Conservation (phyloP, 768 basidiomycete genomes). For the Boletus pseudo-olivaceus region DNA sequence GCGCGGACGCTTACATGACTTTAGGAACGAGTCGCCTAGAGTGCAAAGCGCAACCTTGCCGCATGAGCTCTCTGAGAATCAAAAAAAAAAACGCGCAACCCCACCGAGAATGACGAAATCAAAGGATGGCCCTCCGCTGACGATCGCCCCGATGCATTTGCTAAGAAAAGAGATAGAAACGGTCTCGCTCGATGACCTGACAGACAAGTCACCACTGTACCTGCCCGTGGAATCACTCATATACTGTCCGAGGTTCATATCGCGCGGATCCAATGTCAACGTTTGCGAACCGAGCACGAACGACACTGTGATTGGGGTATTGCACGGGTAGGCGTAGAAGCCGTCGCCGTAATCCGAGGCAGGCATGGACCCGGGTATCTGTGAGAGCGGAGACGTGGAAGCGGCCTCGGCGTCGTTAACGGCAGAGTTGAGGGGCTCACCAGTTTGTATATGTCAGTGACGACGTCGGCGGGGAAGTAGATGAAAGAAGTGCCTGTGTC, state of each 20-base stretch:
- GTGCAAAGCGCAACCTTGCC: background rate
- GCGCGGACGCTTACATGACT: slow-evolving; percentile 48
- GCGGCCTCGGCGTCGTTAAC: background rate
- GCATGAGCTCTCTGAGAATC: background rate
- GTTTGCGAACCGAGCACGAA: slow-evolving; percentile 43
- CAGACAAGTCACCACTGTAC: slow-evolving; percentile 11
- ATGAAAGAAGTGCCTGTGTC: slow-evolving; percentile 69
- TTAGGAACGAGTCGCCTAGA: slow-evolving; percentile 57
- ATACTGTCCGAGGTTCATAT: slow-evolving; percentile 55
- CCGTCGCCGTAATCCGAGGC: slow-evolving; percentile 44
- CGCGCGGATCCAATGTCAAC: slow-evolving; percentile 42
- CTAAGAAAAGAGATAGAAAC: slow-evolving; percentile 22
- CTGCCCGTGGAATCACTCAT: slow-evolving; percentile 27
- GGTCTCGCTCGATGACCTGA: background rate
- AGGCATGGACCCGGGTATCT: slow-evolving; percentile 49
- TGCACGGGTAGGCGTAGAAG: slow-evolving; percentile 58
- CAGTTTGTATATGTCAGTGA: slow-evolving; percentile 42
- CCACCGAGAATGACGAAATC: slow-evolving; percentile 18
- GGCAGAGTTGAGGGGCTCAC: slow-evolving; percentile 25
- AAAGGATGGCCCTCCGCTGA: slow-evolving; percentile 32
- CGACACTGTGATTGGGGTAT: slow-evolving; percentile 30
- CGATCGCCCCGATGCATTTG: slow-evolving; percentile 54
- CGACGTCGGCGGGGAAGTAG: slow-evolving; percentile 48
- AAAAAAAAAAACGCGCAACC: background rate
- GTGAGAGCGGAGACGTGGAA: background rate